Percentiles rank a stretch among this genome's conserved stretches.
Evolutionary conservation across 2,329 filamentous ascomycete genomes (phyloP).

Genomic region (Hymenoscyphus infarciens): DNA sequence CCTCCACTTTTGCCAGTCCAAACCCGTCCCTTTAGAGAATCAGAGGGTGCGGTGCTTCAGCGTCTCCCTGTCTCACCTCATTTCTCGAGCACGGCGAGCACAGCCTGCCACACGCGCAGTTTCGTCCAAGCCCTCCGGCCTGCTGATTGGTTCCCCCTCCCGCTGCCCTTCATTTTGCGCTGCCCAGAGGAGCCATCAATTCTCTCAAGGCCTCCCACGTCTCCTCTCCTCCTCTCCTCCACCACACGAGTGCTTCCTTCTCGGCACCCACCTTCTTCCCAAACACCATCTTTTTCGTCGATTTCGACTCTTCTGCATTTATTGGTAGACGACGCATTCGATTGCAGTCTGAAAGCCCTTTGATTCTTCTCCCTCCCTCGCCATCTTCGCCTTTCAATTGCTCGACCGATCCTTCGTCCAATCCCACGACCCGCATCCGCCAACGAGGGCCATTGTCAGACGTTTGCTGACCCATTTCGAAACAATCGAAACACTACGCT

Average conservation of each 20-base stretch:
- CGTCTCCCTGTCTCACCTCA: constrained; percentile 26
- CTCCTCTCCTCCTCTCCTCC: too few species aligned
- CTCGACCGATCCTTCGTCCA: constrained; percentile 4
- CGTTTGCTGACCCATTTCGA: constrained; percentile 24
- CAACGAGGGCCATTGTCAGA: constrained; percentile 12
- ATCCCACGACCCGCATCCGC: constrained; percentile 6
- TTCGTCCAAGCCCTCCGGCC: constrained; percentile 15
- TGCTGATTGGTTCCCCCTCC: not conserved
- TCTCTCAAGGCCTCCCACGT: not conserved
- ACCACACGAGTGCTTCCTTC: not conserved
- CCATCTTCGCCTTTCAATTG: constrained; percentile 11
- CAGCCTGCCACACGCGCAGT: constrained; percentile 30
- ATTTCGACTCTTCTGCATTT: constrained; percentile 16
- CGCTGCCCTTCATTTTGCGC: not conserved
- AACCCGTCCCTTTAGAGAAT: not conserved
- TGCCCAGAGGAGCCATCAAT: not conserved
- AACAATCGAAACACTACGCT: constrained; percentile 16
- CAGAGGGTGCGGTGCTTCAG: not conserved
- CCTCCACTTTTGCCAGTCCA: not conserved
- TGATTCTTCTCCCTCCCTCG: not conserved
- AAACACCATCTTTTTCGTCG: constrained; percentile 4
- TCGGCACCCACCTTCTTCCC: not conserved
- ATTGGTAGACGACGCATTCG: constrained; percentile 31
- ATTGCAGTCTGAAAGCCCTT: constrained; percentile 24
- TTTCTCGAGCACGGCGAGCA: constrained; percentile 20